These are phyloP conservation scores for Cryptococcus maquisensis DNA, from an alignment of 1,284 basidiomycete genomes.

Conservation along the genomic window DNA sequence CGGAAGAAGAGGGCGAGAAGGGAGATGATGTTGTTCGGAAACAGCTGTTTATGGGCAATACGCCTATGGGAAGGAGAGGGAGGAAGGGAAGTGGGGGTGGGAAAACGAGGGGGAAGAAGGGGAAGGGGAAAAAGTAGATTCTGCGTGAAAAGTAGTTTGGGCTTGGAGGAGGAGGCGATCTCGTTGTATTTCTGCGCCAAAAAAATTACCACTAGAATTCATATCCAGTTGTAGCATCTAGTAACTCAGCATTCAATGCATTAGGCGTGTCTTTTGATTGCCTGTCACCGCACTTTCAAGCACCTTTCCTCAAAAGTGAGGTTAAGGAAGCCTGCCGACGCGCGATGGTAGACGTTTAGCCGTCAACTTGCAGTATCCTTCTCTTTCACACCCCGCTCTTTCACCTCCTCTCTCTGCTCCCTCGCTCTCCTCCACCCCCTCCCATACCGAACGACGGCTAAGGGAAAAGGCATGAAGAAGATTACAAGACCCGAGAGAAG, in stretches of 20 bases:
- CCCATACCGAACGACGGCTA: slow-evolving; percentile 26
- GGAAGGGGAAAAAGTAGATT: background rate
- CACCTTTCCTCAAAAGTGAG: too few species aligned
- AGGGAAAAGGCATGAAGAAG: slow-evolving; percentile 24
- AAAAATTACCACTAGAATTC: too few species aligned
- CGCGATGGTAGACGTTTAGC: too few species aligned
- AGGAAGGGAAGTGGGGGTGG: slow-evolving; percentile 9
- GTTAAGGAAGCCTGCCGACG: too few species aligned
- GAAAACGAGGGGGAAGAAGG: slow-evolving; percentile 5
- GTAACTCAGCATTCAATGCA: too few species aligned
- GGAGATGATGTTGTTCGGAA: slow-evolving; percentile 10
- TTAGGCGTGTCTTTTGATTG: too few species aligned
- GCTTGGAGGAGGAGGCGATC: too few species aligned
- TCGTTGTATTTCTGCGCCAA: too few species aligned
- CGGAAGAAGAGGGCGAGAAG: slow-evolving; percentile 2
- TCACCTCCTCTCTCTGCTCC: slow-evolving; percentile 1
- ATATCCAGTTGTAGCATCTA: too few species aligned
- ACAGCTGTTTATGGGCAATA: slow-evolving; percentile 9
- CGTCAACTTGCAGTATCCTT: too few species aligned
- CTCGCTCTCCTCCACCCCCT: slow-evolving; percentile 32
- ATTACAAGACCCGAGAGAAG: slow-evolving; percentile 36
- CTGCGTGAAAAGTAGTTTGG: too few species aligned
- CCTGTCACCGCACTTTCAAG: too few species aligned
- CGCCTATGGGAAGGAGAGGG: background rate
- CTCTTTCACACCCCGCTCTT: background rate